Conservation (phyloP, 768 basidiomycete genomes). For the Boletus vermiculosoides region DNA sequence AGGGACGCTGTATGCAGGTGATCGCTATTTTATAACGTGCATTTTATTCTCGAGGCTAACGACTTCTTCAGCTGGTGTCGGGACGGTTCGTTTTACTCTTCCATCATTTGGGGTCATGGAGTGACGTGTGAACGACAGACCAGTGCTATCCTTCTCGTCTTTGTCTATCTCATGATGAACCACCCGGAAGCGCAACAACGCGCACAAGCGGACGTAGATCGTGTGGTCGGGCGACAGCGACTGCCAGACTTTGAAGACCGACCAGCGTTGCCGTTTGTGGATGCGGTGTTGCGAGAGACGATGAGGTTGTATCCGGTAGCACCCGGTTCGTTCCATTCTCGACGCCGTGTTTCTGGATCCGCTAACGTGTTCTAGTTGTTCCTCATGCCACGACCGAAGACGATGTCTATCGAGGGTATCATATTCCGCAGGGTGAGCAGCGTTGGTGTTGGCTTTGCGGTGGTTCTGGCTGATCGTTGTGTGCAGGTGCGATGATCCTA, state of each 20-base stretch:
- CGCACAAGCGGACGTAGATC: conserved; percentile 35
- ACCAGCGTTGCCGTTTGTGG: conserved; percentile 32
- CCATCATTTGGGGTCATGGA: background rate
- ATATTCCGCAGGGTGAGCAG: conserved; percentile 29
- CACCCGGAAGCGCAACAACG: conserved; percentile 29
- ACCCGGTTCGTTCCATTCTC: conserved; percentile 16
- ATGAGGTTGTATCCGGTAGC: conserved; percentile 29
- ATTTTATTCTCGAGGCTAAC: background rate
- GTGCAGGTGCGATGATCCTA: conserved; percentile 10
- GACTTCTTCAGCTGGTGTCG: conserved; percentile 25
- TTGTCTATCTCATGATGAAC: conserved; percentile 32
- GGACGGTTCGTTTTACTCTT: conserved; percentile 27
- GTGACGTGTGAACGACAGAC: conserved; percentile 20
- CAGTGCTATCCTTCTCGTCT: conserved; percentile 19
- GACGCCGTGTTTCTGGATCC: too few relatives aligned
- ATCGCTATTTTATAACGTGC: background rate
- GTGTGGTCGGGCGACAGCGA: conserved; percentile 26
- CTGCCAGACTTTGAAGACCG: conserved; percentile 34
- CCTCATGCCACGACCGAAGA: conserved; percentile 40
- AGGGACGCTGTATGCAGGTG: conserved; percentile 20
- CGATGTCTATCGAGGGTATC: conserved; percentile 37
- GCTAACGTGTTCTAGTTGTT: conserved; percentile 30
- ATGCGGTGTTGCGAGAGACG: conserved; percentile 34
- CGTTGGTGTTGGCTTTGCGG: too few relatives aligned
- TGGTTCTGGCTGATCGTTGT: background rate